Conservation (phyloP, 305 asterid genomes). For the Fraxinus angustifolia region DNA sequence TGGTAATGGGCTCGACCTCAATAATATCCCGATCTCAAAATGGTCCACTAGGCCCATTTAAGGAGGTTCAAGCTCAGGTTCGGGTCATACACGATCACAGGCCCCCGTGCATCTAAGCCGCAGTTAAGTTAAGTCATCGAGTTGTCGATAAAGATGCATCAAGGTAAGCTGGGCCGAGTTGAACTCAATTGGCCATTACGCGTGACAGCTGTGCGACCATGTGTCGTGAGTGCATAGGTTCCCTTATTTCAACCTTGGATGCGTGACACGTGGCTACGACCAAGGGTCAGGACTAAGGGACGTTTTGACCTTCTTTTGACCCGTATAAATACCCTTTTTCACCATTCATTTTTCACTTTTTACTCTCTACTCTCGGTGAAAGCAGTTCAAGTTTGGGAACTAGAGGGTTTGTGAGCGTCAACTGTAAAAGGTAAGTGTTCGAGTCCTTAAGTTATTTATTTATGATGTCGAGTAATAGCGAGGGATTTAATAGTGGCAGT, state of each 20-base stretch:
- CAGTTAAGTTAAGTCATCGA: neutral
- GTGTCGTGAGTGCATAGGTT: neutral
- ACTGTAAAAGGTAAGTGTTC: neutral
- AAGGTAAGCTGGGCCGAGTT: no score
- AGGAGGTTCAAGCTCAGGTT: neutral
- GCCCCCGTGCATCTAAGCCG: neutral
- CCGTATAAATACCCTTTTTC: neutral
- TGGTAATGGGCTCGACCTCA: no score
- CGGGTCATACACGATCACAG: no score
- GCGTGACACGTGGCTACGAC: neutral
- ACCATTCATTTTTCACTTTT: neutral
- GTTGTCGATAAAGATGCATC: no score
- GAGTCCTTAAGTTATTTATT: neutral
- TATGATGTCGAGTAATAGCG: neutral
- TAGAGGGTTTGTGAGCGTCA: neutral
- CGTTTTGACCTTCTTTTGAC: neutral
- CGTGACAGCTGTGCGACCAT: neutral
- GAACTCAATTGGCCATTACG: neutral
- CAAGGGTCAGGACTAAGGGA: neutral
- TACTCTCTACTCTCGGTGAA: neutral
- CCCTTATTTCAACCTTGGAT: neutral
- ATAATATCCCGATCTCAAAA: no score
- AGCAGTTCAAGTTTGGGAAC: neutral
- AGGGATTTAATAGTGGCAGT: no score
- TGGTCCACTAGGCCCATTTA: no score